A percentile compares a stretch with the other conserved stretches of the same genome.
phyloP scores from a whole-genome alignment of 2,329 filamentous ascomycete species.

The Phaeosphaeria sp. region DNA sequence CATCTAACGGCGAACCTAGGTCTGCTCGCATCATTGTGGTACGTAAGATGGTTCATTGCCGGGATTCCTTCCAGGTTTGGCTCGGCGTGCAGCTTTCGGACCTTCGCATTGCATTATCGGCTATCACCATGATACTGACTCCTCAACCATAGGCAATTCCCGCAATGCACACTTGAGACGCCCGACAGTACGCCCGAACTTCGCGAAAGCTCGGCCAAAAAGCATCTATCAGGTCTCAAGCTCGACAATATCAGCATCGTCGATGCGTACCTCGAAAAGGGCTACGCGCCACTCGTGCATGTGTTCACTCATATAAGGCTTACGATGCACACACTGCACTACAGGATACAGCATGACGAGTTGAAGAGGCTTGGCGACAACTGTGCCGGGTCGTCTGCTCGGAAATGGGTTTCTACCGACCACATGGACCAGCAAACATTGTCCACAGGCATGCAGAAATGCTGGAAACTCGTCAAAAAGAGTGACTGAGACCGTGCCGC shows the following conservation, averaged over 20 bases:
- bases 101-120: slow-evolving; percentile 5
- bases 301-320: slow-evolving; percentile 46
- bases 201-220: slow-evolving; percentile 32
- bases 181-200: slow-evolving; percentile 22
- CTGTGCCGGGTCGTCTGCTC: slow-evolving; percentile 21
- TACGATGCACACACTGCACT: slow-evolving; percentile 44
- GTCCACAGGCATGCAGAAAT: slow-evolving; percentile 47
- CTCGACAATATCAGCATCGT: slow-evolving; percentile 20
- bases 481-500: background rate
- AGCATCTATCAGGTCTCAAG: slow-evolving; percentile 26
- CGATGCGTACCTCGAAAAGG: slow-evolving; percentile 21
- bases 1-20: slow-evolving; percentile 14
- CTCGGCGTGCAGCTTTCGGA: slow-evolving; percentile 1
- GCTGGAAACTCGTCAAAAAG: slow-evolving; percentile 37
- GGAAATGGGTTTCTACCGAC: slow-evolving; percentile 41
- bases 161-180: slow-evolving; percentile 29
- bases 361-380: slow-evolving; percentile 11
- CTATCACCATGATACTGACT: slow-evolving; percentile 16
- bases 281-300: slow-evolving; percentile 39
- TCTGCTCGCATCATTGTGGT: slow-evolving; percentile 27
- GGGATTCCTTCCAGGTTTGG: background rate
- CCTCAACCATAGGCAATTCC: slow-evolving; percentile 39
- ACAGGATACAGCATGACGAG: slow-evolving; percentile 21
- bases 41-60: slow-evolving; percentile 9
- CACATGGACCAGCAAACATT: slow-evolving; percentile 42